Evolutionary conservation across 495 filamentous ascomycete genomes (phyloP), one percentile per base, ranked within the genome.

Genomic region (Daldinia bambusicola): DNA sequence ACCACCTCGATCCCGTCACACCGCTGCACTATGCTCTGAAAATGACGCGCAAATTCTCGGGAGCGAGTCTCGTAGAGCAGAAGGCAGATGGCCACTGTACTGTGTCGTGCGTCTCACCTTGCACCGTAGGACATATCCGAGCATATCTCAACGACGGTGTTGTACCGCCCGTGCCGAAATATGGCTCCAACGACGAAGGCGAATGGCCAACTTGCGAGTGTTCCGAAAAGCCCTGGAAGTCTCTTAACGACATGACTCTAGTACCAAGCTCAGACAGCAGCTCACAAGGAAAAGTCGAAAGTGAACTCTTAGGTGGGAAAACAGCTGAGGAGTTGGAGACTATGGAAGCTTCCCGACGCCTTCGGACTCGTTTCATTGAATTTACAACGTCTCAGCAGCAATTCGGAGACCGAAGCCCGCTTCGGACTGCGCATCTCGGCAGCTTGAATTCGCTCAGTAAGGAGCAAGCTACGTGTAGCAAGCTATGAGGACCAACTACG

Each of bases 1-100:
- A 87, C 72, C 82, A 80, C 0, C 76, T 84, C 13, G 89, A 92
- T 56, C 89, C 89, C 0, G 88, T 90, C 36, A 89, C 87, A 0
- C 84, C 88, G 4, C 73, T 89, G 5, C 30, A 58, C 18, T 77
- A 81, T n/a, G 86, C 82, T 0, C 77, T 83, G n/a, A 82, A 83
- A 50, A 87, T 87, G 85, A 78, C 85, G 18, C 72, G 74, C 34
- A 78, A 78, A 66, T 86, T 85, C 55, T 66, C 78, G 6, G 76
- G 74, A n/a, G 79, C 85, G 0, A 81, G 81, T 1, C 71, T 87
- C 14, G 62, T 86, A 1, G 81, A 83, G 64, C 81, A 84, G 58
- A 71, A 83, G 8, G 75, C 78, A 0, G 74, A 72, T 30, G 85
- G 85, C 8, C 84, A 86, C 67, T 84, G 80, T 61, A 77, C 80